Evolutionary conservation across 2,329 filamentous ascomycete species (phyloP), one percentile per base, ranked within the genome.

Genomic region (Paraconiothyrium brasiliense): DNA sequence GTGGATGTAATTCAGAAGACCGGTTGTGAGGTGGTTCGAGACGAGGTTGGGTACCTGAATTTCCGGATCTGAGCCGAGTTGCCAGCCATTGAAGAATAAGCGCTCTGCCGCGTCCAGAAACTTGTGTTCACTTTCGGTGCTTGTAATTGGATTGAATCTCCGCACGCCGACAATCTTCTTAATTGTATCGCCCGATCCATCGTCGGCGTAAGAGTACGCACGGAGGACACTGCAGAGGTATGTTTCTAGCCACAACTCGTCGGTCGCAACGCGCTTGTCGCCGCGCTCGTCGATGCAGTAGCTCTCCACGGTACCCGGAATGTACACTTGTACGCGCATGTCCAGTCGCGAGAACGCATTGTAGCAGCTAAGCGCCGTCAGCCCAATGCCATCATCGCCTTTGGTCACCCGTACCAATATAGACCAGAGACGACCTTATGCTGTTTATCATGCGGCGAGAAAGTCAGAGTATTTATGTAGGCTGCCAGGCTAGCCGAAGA

Each of bases 261-360:
- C 95, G 0, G 94, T 94, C 14, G 94, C 92, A 68, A 95, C 92
- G 67, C 93, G 89, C 83, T 97, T 97, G 78, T 97, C 94, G 67
- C 95, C 95, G 72, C 94, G 89, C 81, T 99, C 95, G 78, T 99
- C 94, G 60, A 99, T 92, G 78, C 94, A 98, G 78, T 97, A 98
- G 80, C 93, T 96, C 79, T 99, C 94, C 56, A 99, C 93, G 10
- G 92, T 95, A 63, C 95, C 95, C 20, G 95, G 95, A 67, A 99
- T 98, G 67, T 94, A 94, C 62, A 99, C 94, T 76, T 98, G 94
- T 13, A 99, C 94, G 63, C 95, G 93, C 95, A 99, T 99, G 76
- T 99, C 95, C 57, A 98, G 86, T 67, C 96, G 89, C 5, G 95
- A 98, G 80, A 99, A 97, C 67, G 95, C 95, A 92, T 99, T 99